These are phyloP conservation scores for Neofusicoccum sp. DNA, from an alignment of 2,329 filamentous ascomycete genomes.

Conservation along the genomic window DNA sequence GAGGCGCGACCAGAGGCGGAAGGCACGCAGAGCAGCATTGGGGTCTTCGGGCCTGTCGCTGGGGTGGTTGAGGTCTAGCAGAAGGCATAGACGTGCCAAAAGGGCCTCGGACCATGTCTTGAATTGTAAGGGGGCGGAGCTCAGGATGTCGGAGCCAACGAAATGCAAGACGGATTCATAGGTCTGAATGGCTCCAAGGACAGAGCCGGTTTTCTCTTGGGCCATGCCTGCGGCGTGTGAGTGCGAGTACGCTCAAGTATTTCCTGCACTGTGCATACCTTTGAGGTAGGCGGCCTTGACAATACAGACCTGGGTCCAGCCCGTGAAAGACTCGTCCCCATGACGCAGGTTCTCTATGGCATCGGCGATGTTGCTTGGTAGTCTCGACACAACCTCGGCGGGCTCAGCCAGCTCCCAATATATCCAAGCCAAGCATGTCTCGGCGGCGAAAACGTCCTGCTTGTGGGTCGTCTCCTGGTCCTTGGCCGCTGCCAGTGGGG, in stretches of 20 bases:
- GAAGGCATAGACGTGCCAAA: conserved; percentile 70
- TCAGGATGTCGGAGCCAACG: conserved; percentile 57
- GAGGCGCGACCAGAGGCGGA: conserved; percentile 66
- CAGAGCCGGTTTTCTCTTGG: conserved; percentile 42
- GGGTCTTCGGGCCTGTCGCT: conserved; percentile 29
- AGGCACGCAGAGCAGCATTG: conserved; percentile 44
- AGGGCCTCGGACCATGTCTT: conserved; percentile 77
- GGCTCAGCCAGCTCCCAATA: conserved; percentile 76
- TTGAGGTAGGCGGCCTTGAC: conserved; percentile 77
- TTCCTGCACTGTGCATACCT: conserved; percentile 51
- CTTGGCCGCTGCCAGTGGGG: conserved; percentile 3
- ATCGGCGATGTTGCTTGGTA: conserved; percentile 61
- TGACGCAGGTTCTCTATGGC: conserved; percentile 22
- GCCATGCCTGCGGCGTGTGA: conserved; percentile 40
- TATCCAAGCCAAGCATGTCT: conserved; percentile 80
- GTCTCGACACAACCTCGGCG: conserved; percentile 55
- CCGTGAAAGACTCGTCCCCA: conserved; percentile 48
- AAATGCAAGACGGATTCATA: conserved; percentile 67
- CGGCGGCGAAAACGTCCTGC: conserved; percentile 71
- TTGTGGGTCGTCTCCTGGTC: conserved; percentile 40
- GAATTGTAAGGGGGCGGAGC: conserved; percentile 54
- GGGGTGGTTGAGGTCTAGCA: conserved; percentile 60
- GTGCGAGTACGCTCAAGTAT: not conserved
- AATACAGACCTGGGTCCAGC: conserved; percentile 81
- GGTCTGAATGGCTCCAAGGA: conserved; percentile 61